phyloP scores from a whole-genome alignment of 495 filamentous ascomycete species.

The Pyrenula aspistea region DNA sequence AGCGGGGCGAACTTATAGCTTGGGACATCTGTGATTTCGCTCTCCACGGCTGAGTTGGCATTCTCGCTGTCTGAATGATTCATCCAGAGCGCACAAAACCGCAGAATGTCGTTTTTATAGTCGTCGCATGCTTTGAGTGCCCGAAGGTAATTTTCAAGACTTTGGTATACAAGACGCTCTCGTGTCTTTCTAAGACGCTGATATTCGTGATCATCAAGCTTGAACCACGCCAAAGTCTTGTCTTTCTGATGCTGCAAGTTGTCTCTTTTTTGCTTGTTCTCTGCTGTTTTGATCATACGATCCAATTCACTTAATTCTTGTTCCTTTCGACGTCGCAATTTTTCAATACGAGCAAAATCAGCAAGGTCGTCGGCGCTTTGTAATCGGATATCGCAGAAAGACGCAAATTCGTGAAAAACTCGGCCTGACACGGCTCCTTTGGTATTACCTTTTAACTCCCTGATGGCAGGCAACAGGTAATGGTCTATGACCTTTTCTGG shows the following conservation, averaged over 20 bases:
- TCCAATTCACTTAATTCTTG: constrained; percentile 60
- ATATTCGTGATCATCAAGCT: constrained; percentile 78
- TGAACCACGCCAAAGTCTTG: constrained; percentile 79
- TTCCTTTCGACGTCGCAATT: constrained; percentile 68
- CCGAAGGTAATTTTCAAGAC: constrained; percentile 90
- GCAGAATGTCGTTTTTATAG: constrained; percentile 77
- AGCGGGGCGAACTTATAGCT: constrained; percentile 84
- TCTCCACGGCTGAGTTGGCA: constrained; percentile 65
- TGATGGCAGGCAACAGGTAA: constrained; percentile 72
- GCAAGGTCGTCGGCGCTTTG: constrained; percentile 73
- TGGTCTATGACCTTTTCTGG: constrained; percentile 77
- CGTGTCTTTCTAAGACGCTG: constrained; percentile 61
- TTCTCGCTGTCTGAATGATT: constrained; percentile 60
- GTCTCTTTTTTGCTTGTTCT: constrained; percentile 35
- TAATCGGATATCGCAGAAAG: constrained; percentile 88
- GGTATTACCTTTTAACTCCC: constrained; percentile 57
- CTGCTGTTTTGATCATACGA: constrained; percentile 36
- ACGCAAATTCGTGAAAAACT: constrained; percentile 89
- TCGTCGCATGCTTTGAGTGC: constrained; percentile 72
- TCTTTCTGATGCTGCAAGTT: constrained; percentile 27
- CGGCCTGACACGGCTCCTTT: constrained; percentile 67
- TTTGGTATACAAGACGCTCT: constrained; percentile 69
- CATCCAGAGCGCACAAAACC: constrained; percentile 94
- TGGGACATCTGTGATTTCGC: constrained; percentile 58
- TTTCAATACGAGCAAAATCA: constrained; percentile 71